Percentiles rank a stretch among this genome's conserved stretches.
These are phyloP conservation scores for Phytophthora podocarpi DNA, from an alignment of 352 stramenopile genomes.

Conservation along the genomic window DNA sequence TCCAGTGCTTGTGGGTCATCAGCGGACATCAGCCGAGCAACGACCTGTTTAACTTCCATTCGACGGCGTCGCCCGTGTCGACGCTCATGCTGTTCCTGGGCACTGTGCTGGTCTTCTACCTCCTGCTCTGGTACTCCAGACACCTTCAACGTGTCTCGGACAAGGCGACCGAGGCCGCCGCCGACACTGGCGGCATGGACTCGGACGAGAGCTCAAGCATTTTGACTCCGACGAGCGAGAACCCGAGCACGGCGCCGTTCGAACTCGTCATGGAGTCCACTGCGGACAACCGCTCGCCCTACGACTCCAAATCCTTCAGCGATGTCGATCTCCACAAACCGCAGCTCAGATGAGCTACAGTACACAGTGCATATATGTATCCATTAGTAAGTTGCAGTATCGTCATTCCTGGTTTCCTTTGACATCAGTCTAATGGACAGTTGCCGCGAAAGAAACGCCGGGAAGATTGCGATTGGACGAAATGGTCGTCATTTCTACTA, in stretches of 20 bases:
- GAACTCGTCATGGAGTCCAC: slow-evolving; percentile 49
- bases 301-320: slow-evolving; percentile 21
- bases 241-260: slow-evolving; percentile 41
- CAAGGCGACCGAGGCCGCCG: slow-evolving; percentile 16
- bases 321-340: slow-evolving; percentile 19
- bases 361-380: not conserved
- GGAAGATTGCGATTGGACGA: slow-evolving; percentile 15
- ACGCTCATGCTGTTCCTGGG: slow-evolving; percentile 41
- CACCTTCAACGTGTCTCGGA: slow-evolving; percentile 44
- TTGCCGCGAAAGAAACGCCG: slow-evolving; percentile 19
- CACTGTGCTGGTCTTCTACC: slow-evolving; percentile 50
- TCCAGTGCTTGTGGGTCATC: slow-evolving; percentile 64
- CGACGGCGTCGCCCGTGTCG: slow-evolving; percentile 37
- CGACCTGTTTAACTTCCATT: slow-evolving; percentile 68
- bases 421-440: too few species aligned
- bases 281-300: slow-evolving; percentile 13
- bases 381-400: not conserved
- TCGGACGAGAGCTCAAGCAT: slow-evolving; percentile 36
- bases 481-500: slow-evolving; percentile 11
- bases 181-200: slow-evolving; percentile 24
- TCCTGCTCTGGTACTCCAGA: slow-evolving; percentile 40
- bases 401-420: not conserved
- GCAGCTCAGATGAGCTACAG: slow-evolving; percentile 16
- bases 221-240: slow-evolving; percentile 30
- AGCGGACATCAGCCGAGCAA: slow-evolving; percentile 59